Evolutionary conservation across 1,139 yeast genomes (phyloP).

Genomic region (Taphrina betulina): DNA sequence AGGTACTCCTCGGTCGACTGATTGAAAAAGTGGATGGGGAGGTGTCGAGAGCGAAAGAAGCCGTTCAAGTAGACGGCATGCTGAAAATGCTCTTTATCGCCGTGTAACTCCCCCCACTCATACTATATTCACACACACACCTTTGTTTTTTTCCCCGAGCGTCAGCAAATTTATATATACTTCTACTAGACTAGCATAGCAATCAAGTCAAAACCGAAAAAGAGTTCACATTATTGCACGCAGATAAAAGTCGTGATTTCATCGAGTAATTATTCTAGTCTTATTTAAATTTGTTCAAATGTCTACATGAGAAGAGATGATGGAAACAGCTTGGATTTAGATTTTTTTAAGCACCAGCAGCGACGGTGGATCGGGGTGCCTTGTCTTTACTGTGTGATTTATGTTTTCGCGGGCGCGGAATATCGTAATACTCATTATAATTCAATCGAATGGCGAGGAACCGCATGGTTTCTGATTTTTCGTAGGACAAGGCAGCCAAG

Average conservation of each 20-base stretch:
- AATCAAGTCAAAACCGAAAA: too few species aligned
- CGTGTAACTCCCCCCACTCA: too few species aligned
- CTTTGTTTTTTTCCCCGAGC: too few species aligned
- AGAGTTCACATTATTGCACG: too few species aligned
- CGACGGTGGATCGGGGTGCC: neutral
- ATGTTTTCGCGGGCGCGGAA: slow-evolving; percentile 5
- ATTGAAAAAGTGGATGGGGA: slow-evolving; percentile 64
- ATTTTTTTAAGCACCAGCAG: neutral
- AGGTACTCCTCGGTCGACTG: slow-evolving; percentile 64
- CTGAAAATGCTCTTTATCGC: slow-evolving; percentile 62
- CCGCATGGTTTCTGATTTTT: slow-evolving; percentile 45
- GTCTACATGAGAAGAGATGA: neutral
- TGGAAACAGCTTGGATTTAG: neutral
- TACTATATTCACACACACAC: too few species aligned
- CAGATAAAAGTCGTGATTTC: too few species aligned
- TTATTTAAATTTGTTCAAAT: too few species aligned
- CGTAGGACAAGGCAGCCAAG: slow-evolving; percentile 42
- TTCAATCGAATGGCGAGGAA: slow-evolving; percentile 46
- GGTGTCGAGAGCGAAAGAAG: slow-evolving; percentile 77
- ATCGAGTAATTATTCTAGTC: too few species aligned
- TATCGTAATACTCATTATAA: slow-evolving; percentile 44
- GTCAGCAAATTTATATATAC: too few species aligned
- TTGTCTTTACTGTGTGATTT: neutral
- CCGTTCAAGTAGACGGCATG: slow-evolving; percentile 91
- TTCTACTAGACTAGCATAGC: too few species aligned